phyloP scores from a whole-genome alignment of 345 rosid species.

The Corchorus olitorius region DNA sequence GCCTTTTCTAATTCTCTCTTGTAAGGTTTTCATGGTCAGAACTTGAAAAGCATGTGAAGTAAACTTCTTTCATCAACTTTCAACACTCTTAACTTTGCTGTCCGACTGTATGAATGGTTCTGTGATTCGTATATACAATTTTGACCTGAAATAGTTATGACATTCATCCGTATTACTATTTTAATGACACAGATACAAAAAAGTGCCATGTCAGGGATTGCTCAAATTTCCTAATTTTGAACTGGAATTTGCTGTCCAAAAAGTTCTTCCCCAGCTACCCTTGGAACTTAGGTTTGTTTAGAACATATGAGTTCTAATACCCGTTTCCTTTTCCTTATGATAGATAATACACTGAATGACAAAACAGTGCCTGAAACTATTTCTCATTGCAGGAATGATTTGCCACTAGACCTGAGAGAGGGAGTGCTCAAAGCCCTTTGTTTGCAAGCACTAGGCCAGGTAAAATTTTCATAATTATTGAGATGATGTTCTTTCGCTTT shows the following conservation, averaged over 20 bases:
- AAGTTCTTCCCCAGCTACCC: conserved; percentile 61
- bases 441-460: conserved; percentile 75
- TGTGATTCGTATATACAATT: neutral
- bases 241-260: conserved; percentile 63
- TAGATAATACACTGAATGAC: neutral
- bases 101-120: neutral
- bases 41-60: neutral
- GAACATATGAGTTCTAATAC: neutral
- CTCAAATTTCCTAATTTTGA: no score
- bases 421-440: conserved; percentile 69
- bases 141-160: neutral
- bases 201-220: neutral
- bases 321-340: neutral
- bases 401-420: conserved; percentile 65
- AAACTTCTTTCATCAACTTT: neutral
- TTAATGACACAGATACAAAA: neutral
- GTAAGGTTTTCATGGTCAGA: neutral
- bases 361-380: neutral
- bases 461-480: conserved; percentile 16
- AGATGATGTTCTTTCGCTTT: neutral
- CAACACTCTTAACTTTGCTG: neutral
- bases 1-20: neutral
- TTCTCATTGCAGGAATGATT: conserved; percentile 41
- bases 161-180: neutral
- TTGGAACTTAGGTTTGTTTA: conserved; percentile 47